phyloP scores from a whole-genome alignment of 177 flowering plant genomes.

The Vitis hybrid region DNA sequence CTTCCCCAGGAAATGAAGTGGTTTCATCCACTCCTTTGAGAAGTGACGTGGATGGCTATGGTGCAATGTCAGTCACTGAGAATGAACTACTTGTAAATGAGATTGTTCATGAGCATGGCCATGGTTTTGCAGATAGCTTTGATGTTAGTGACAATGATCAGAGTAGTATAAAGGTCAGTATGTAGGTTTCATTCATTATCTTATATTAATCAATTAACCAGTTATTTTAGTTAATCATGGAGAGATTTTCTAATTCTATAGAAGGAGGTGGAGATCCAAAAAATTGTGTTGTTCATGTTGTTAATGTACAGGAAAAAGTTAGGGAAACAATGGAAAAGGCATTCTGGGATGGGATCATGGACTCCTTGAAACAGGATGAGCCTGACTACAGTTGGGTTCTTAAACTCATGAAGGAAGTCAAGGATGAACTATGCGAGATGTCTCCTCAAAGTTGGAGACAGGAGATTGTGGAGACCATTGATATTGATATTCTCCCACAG shows the following conservation, averaged over 20 bases:
- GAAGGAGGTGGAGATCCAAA: no score
- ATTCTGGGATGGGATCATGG: constrained; percentile 84
- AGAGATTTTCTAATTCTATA: background rate
- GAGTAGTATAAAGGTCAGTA: constrained; percentile 52
- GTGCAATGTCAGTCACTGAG: constrained; percentile 40
- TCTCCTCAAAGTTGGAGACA: constrained; percentile 84
- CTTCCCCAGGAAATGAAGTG: constrained; percentile 19
- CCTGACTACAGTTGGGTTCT: constrained; percentile 59
- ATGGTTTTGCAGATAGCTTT: constrained; percentile 34
- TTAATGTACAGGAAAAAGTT: constrained; percentile 48
- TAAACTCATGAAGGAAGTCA: constrained; percentile 76
- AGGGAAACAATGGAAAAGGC: constrained; percentile 83
- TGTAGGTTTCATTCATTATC: background rate
- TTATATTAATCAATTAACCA: background rate
- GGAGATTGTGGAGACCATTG: constrained; percentile 67
- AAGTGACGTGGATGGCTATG: constrained; percentile 23
- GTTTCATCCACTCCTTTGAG: constrained; percentile 22
- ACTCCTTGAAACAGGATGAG: constrained; percentile 59
- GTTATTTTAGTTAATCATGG: no score
- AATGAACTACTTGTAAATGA: constrained; percentile 90
- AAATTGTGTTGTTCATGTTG: constrained; percentile 2
- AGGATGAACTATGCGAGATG: constrained; percentile 82
- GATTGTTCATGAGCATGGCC: constrained; percentile 58
- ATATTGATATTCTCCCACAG: constrained; percentile 78
- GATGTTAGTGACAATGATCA: constrained; percentile 24